Percentiles rank a stretch among this genome's conserved stretches.
Evolutionary conservation across 164 flowering plant species (phyloP).

Genomic region (Dillenia turbinata): DNA sequence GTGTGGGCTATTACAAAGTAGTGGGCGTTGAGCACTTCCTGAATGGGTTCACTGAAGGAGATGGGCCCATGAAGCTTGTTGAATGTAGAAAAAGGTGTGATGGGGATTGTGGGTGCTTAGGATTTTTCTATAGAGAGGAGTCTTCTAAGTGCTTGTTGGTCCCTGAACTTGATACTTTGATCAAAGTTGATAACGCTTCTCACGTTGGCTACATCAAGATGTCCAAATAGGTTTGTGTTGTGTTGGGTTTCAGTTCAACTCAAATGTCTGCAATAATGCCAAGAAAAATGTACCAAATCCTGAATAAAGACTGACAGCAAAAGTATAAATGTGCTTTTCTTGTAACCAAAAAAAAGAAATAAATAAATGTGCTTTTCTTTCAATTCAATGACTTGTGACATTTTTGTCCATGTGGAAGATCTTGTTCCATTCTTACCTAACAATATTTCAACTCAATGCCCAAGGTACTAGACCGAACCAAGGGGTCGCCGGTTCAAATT

Average conservation of each 20-base stretch:
- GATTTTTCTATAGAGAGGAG: constrained; percentile 24
- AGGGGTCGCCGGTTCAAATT: too few relatives aligned
- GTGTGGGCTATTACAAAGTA: constrained; percentile 17
- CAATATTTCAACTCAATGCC: too few relatives aligned
- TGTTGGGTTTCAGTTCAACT: background rate
- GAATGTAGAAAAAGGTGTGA: constrained; percentile 24
- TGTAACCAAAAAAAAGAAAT: too few relatives aligned
- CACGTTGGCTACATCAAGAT: constrained; percentile 19
- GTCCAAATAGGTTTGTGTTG: constrained; percentile 3
- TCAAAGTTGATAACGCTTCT: constrained; percentile 10
- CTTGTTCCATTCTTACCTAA: too few relatives aligned
- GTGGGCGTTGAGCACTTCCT: constrained; percentile 27
- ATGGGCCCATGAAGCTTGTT: constrained; percentile 14
- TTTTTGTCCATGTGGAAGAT: too few relatives aligned
- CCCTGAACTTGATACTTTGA: constrained; percentile 19
- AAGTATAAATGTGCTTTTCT: too few relatives aligned
- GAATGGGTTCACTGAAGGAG: constrained; percentile 14
- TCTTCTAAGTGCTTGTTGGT: constrained; percentile 22
- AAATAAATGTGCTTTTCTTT: too few relatives aligned
- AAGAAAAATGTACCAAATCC: too few relatives aligned
- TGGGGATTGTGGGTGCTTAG: constrained; percentile 36
- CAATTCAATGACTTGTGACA: too few relatives aligned
- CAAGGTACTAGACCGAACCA: too few relatives aligned
- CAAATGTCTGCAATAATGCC: too few relatives aligned
- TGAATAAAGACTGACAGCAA: too few relatives aligned